Base-by-base conservation (phyloP, 495 filamentous ascomycete genomes). In the Hypoxylon fuscum region DNA sequence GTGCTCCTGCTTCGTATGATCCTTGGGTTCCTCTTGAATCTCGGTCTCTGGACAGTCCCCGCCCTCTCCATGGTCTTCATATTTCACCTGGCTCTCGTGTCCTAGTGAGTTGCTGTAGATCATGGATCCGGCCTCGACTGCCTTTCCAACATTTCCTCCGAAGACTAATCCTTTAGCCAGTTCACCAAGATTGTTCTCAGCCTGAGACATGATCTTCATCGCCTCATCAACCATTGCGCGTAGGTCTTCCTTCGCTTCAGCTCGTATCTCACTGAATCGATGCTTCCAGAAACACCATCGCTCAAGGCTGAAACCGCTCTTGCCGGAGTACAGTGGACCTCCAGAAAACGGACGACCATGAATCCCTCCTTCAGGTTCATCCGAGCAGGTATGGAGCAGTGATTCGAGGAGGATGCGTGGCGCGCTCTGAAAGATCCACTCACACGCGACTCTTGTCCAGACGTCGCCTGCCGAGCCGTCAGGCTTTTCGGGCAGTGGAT, bases 271-370 rank as follows among this genome's bases (percentile, higher is more conserved):
- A 0, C 5, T 2, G 6, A 60, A 32, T 34, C 48, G 41, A 34
- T 23, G 57, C 23, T 54, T 60, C 57, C 48, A 60, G n/a, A 60
- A 54, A 22, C 40, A 38, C 56, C 56, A 60, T 46, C 56, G 29
- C 47, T 60, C 47, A 23, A 60, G 40, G 23, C 32, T 60, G 8
- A 12, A 53, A 18, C 29, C 27, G n/a, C 29, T 31, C 1, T 14
- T 3, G 3, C 48, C 48, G 3, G 31, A 8, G 14, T 14, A 52
- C 7, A 60, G 40, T 22, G 56, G 31, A 5, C 47, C 56, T 11
- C 27, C 1, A 11, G 27, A 3, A n/a, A 51, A 59, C 14, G 38
- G 18, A 3, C 5, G 15, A 5, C 38, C n/a, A 1, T 14, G 1
- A 11, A 1, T 12, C 25, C 17, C 37, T 5, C 6, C 12, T 22